Base-by-base conservation (phyloP, 2,329 filamentous ascomycete species). In the Massarina eburnea region DNA sequence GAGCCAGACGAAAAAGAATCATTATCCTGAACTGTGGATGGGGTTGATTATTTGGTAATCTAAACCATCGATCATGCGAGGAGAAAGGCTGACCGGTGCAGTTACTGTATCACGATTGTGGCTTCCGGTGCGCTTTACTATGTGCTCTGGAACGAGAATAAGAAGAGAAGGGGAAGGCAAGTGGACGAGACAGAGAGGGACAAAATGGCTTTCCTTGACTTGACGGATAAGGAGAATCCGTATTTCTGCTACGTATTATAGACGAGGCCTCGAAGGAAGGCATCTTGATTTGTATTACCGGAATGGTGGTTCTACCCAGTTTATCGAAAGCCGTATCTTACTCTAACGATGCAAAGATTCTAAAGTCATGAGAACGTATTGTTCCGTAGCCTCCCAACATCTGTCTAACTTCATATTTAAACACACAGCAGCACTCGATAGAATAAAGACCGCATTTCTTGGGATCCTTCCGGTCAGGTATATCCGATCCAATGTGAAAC, bases 1-100 rank as follows among this genome's bases (percentile, higher is more conserved):
- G 56, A 83, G 79, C n/a, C 73, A 86, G 66, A 84, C 82, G 0
- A 85, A 85, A 53, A 69, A 62, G 0, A 62, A 78, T 38, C 87
- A 90, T 66, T 90, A 90, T 59, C 86, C 87, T 0, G 80, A 82
- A 55, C 61, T 90, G 8, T 90, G 86, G 86, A 72, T 80, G 1
- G 85, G 85, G 0, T 62, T 91, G 48, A 88, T 89, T 7, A 79
- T 81, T 9, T 81, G 77, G 71, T 79, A 49, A 51, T 45, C 12
- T 26, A 12, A 15, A 9, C 14, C 15, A 9, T 15, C n/a, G 10
- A 15, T 2, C n/a, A 18, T n/a, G 43, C n/a, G 9, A 40, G 18
- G 27, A 40, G 5, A 27, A 15, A n/a, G n/a, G n/a, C 18, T 17
- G 9, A 9, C 17, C 12, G 9, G 15, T 8, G 9, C 30, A 85